phyloP scores from a whole-genome alignment of 2,329 filamentous ascomycete genomes.

The Aspergillus arachidicola region DNA sequence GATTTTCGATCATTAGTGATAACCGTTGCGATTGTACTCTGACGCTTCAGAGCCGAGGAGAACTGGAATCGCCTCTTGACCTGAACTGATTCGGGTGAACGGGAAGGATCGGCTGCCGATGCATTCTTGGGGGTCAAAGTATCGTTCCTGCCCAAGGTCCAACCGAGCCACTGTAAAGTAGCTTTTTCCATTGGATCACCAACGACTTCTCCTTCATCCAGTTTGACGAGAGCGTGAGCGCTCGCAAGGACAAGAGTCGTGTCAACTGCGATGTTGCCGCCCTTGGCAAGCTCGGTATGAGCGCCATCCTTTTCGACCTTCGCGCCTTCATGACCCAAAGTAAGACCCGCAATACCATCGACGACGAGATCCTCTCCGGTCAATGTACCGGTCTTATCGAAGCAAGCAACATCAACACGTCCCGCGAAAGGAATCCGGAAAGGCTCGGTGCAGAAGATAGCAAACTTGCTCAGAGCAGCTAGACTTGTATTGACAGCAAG shows the following conservation, averaged over 20 bases:
- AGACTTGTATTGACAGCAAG: conserved; percentile 97
- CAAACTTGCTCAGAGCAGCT: conserved; percentile 88
- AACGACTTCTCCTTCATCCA: conserved; percentile 95
- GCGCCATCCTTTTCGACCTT: conserved; percentile 76
- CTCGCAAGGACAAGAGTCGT: conserved; percentile 93
- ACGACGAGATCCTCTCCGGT: conserved; percentile 97
- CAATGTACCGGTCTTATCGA: conserved; percentile 96
- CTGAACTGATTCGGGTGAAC: conserved; percentile 72
- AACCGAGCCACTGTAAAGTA: conserved; percentile 83
- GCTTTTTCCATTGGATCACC: conserved; percentile 99
- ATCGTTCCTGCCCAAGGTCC: conserved; percentile 90
- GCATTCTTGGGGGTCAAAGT: conserved; percentile 68
- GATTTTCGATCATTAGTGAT: conserved; percentile 70
- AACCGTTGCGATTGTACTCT: conserved; percentile 89
- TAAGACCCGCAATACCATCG: conserved; percentile 90
- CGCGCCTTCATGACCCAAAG: conserved; percentile 68
- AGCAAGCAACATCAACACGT: conserved; percentile 93
- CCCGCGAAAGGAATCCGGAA: conserved; percentile 98
- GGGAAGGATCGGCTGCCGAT: conserved; percentile 46
- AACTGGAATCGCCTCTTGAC: conserved; percentile 98
- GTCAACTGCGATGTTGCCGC: conserved; percentile 71
- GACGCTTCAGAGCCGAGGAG: conserved; percentile 91
- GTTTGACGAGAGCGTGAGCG: conserved; percentile 90
- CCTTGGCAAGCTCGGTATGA: conserved; percentile 74
- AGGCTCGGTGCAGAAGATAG: conserved; percentile 98